Evolutionary conservation across 2,329 filamentous ascomycete species (phyloP).

Genomic region (Pseudogymnoascus sp.): DNA sequence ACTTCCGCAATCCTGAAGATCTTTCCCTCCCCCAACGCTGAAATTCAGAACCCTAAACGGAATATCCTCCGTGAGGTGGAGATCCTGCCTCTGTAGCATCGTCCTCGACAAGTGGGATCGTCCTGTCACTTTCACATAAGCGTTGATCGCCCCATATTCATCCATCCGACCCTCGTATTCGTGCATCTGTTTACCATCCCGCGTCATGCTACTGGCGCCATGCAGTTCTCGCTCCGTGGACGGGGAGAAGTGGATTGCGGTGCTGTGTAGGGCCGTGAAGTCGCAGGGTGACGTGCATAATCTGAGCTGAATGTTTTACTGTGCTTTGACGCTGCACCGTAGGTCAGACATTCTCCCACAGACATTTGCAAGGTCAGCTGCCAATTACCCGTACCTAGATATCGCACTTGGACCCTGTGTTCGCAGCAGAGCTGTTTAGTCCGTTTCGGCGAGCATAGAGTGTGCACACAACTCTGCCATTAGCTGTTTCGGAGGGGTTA

Average conservation of each 20-base stretch:
- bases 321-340: not conserved
- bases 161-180: not conserved
- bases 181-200: not conserved
- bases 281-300: not conserved
- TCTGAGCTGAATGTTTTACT: not conserved
- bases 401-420: constrained; percentile 2
- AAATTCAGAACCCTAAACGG: not conserved
- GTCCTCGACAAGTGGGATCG: not conserved
- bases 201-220: not conserved
- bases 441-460: not conserved
- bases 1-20: not conserved
- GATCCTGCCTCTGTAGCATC: not conserved
- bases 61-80: not conserved
- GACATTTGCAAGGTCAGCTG: constrained; percentile 1
- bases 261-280: not conserved
- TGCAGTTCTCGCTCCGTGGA: not conserved
- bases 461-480: not conserved
- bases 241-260: not conserved
- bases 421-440: not conserved
- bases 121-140: constrained; percentile 3
- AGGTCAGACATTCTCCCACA: not conserved
- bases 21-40: not conserved
- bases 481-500: constrained; percentile 3
- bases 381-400: not conserved
- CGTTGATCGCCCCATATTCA: constrained; percentile 1